A percentile compares a stretch with the other conserved stretches of the same genome.
These are phyloP conservation scores for Wickerhamomyces alni DNA, from an alignment of 805 yeast species.

Conservation along the genomic window DNA sequence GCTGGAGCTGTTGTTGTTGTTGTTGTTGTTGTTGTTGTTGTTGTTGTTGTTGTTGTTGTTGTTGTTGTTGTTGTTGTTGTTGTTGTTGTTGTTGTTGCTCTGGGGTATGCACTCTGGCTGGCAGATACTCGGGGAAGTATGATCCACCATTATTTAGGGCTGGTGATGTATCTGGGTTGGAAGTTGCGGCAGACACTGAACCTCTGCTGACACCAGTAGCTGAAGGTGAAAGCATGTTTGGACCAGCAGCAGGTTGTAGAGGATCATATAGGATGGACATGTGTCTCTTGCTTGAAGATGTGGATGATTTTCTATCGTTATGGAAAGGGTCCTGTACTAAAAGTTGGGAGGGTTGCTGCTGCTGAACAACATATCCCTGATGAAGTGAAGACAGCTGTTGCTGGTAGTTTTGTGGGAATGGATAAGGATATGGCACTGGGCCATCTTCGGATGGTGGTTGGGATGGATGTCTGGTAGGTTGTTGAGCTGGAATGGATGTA, in stretches of 20 bases:
- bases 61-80: constrained; percentile 6
- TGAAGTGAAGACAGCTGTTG: constrained; percentile 7
- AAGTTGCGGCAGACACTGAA: constrained; percentile 11
- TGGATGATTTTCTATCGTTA: constrained; percentile 16
- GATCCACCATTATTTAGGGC: constrained; percentile 1
- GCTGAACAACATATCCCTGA: constrained; percentile 4
- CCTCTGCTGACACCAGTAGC: constrained; percentile 4
- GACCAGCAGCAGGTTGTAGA: constrained; percentile 13
- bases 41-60: constrained; percentile 5
- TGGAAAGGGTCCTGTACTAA: constrained; percentile 22
- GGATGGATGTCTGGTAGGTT: constrained; percentile 1
- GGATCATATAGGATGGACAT: constrained; percentile 24
- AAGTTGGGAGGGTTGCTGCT: constrained; percentile 7
- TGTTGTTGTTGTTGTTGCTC: constrained; percentile 4
- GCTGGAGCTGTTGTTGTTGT: constrained; percentile 1
- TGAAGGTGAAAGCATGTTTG: constrained; percentile 7
- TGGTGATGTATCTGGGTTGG: constrained; percentile 10
- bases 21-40: constrained; percentile 5
- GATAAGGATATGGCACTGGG: constrained; percentile 3
- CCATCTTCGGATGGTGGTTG: background rate
- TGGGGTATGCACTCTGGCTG: constrained; percentile 10
- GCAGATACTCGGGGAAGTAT: constrained; percentile 19
- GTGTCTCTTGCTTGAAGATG: constrained; percentile 18
- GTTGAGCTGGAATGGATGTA: constrained; percentile 7
- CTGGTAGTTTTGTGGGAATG: constrained; percentile 1